Evolutionary conservation across 2,329 filamentous ascomycete genomes (phyloP).

Genomic region (Diaporthe eres): DNA sequence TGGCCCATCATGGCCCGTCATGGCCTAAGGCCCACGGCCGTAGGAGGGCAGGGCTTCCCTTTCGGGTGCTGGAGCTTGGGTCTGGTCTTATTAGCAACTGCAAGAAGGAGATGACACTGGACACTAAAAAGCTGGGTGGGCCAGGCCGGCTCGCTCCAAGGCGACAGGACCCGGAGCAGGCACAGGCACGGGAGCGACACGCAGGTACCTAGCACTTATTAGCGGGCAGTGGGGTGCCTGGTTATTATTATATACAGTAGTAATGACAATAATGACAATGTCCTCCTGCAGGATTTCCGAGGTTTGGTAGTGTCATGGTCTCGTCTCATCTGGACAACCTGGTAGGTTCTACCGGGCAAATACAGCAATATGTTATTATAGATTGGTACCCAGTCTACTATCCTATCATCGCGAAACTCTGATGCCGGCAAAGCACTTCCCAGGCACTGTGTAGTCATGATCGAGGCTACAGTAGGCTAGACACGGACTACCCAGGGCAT

Average conservation of each 20-base stretch:
- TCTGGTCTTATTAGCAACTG: conserved; percentile 30
- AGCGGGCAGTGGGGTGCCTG: conserved; percentile 3
- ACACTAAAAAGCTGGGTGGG: conserved; percentile 10
- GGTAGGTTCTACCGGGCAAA: background rate
- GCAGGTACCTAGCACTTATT: background rate
- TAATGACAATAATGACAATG: conserved; percentile 21
- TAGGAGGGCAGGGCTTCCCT: conserved; percentile 22
- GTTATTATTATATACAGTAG: conserved; percentile 31
- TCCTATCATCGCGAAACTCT: background rate
- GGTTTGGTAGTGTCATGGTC: conserved; percentile 21
- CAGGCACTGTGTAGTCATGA: background rate
- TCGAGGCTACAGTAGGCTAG: background rate
- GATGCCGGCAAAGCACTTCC: conserved; percentile 7
- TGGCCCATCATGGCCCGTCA: conserved; percentile 24
- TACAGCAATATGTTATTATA: conserved; percentile 3
- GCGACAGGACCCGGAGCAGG: conserved; percentile 2
- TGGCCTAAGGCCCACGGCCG: conserved; percentile 17
- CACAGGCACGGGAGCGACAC: background rate
- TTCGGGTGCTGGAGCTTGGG: conserved; percentile 29
- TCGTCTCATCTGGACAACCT: conserved; percentile 7
- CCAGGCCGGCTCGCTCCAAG: conserved; percentile 5
- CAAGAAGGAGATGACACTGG: conserved; percentile 33
- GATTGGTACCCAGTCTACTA: background rate
- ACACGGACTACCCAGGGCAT: background rate
- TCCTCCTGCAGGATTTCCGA: conserved; percentile 24